Conservation (phyloP, 345 rosid genomes). For the Eucalyptus lansdowneana region DNA sequence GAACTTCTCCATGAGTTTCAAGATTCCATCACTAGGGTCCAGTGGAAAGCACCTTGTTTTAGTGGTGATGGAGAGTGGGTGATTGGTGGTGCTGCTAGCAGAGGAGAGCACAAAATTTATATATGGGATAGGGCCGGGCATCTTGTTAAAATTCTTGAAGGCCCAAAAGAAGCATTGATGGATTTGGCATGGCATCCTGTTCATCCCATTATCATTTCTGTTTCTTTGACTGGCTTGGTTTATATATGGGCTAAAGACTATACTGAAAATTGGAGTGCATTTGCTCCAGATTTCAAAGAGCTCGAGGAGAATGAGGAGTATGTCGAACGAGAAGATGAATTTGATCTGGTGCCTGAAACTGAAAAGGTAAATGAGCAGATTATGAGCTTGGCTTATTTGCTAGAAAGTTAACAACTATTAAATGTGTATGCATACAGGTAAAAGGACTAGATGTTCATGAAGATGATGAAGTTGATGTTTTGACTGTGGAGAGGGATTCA, state of each 20-base stretch:
- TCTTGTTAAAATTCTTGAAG: conserved; percentile 98
- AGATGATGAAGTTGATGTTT: conserved; percentile 92
- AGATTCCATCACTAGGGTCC: conserved; percentile 91
- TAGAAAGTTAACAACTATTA: neutral
- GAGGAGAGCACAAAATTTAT: conserved; percentile 98
- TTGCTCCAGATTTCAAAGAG: conserved; percentile 99
- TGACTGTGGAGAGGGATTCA: conserved; percentile 67
- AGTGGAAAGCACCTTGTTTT: conserved; percentile 98
- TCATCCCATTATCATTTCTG: conserved; percentile 86
- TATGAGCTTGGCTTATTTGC: neutral
- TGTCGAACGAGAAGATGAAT: conserved; percentile 94
- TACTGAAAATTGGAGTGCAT: conserved; percentile 99
- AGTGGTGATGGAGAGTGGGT: conserved; percentile 99
- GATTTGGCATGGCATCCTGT: conserved; percentile 99
- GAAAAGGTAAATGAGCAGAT: conserved; percentile 53
- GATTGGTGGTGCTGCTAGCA: conserved; percentile 92
- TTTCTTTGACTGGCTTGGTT: conserved; percentile 83
- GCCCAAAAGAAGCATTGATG: conserved; percentile 93
- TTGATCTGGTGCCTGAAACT: conserved; percentile 82
- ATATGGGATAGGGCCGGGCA: conserved; percentile 97
- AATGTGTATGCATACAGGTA: conserved; percentile 37
- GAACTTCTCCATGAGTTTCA: conserved; percentile 86
- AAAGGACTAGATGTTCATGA: conserved; percentile 72
- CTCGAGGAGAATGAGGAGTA: conserved; percentile 99
- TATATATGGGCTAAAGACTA: conserved; percentile 99